Conservation (phyloP, 345 rosid genomes). For the Ricinus communis region DNA sequence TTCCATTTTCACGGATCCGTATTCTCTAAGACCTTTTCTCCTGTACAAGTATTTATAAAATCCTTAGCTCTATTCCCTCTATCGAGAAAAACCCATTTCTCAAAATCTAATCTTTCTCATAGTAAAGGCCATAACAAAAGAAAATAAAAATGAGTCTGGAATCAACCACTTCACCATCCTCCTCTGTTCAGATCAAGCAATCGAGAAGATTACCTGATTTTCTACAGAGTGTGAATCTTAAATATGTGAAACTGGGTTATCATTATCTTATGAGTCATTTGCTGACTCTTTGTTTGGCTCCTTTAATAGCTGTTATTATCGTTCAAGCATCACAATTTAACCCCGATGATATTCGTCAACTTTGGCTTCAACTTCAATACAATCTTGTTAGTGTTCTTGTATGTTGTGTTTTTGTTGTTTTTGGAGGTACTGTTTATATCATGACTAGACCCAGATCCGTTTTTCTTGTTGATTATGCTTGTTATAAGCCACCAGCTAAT, state of each 20-base stretch:
- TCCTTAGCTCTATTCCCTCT: neutral
- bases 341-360: constrained; percentile 59
- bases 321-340: constrained; percentile 56
- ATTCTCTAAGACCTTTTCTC: neutral
- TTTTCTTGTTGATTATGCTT: constrained; percentile 68
- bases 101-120: no score
- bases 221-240: constrained; percentile 79
- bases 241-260: constrained; percentile 86
- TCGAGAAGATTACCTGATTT: constrained; percentile 71
- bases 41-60: neutral
- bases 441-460: constrained; percentile 87
- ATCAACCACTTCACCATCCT: constrained; percentile 2
- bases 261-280: constrained; percentile 70
- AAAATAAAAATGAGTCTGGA: neutral
- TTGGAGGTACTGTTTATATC: constrained; percentile 69
- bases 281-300: constrained; percentile 68
- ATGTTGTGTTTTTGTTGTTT: constrained; percentile 59
- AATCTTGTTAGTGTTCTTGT: constrained; percentile 68
- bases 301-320: constrained; percentile 58
- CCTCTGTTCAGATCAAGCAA: constrained; percentile 57
- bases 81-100: neutral
- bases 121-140: no score
- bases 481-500: constrained; percentile 66
- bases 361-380: constrained; percentile 86
- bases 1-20: neutral